A percentile compares a stretch with the other conserved stretches of the same genome.
phyloP scores from a whole-genome alignment of 306 rosid genomes.

The Abrus pulchellus region DNA sequence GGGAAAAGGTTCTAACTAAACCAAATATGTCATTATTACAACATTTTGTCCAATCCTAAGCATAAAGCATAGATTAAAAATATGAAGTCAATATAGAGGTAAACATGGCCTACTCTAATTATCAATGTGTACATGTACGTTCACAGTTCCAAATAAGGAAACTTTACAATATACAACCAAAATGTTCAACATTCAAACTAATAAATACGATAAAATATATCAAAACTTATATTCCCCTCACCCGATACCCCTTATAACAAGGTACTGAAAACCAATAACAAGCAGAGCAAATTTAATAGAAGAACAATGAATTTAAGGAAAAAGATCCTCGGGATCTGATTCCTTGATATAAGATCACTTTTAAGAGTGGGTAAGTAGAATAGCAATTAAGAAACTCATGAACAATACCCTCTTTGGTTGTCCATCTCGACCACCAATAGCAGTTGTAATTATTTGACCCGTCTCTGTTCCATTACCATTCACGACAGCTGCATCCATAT shows the following conservation, averaged over 20 bases:
- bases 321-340: not conserved
- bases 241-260: not conserved
- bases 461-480: slow-evolving; percentile 90
- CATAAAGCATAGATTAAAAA: not conserved
- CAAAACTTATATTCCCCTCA: not conserved
- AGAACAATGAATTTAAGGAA: not conserved
- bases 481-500: slow-evolving; percentile 69
- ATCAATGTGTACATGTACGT: not conserved
- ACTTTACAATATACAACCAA: not conserved
- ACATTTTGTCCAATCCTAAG: not conserved
- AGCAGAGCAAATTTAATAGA: not conserved
- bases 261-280: slow-evolving; percentile 5
- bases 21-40: slow-evolving; percentile 21
- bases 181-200: not conserved
- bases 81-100: not conserved
- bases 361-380: not conserved
- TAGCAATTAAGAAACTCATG: slow-evolving; percentile 13
- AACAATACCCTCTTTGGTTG: slow-evolving; percentile 79
- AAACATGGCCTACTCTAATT: not conserved
- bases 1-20: slow-evolving; percentile 10
- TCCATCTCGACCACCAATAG: slow-evolving; percentile 80
- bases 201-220: not conserved
- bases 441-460: slow-evolving; percentile 85
- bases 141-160: not conserved
- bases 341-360: slow-evolving; percentile 11